Base-by-base conservation (phyloP, 1,139 yeast species). In the Yamadazyma siamensis region DNA sequence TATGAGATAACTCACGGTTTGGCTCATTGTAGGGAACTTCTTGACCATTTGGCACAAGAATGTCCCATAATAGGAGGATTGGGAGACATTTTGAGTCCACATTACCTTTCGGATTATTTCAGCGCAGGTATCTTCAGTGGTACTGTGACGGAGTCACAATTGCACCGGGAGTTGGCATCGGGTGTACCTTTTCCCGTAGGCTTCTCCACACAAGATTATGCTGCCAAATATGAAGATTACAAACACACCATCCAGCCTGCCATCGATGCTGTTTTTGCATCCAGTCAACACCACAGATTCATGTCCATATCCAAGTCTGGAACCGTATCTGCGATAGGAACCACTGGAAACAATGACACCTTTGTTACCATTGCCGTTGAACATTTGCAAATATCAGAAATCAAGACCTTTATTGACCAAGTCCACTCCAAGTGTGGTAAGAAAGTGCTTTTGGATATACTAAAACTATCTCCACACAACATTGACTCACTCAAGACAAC, bases 141-240 rank as follows among this genome's bases (percentile, higher is more conserved):
- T 4, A 44, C 59, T 0, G 49, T 61, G 33, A 39, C 55, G 14
- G 75, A 70, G 40, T 65, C 72, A 17, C 75, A 69, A 44, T 43
- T 65, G 21, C 75, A 69, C 41, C 46, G 75, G 29, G 76, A 70
- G 39, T 41, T 68, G 30, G 65, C 56, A 7, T 65, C 71, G 6
- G 75, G 75, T 0, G 47, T 59, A n/a, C 61, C 73, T 1, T 67
- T 56, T 40, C 61, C 74, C 1, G 62, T 69, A 12, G 75, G 74
- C 0, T 65, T 65, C 36, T 50, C 51, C 25, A 50, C 66, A 10
- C 47, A 38, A 33, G 59, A 54, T 27, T 43, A 51, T 3, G 34
- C 41, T 20, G 34, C 43, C 10, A 33, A 44, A 3, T 52, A 50
- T 30, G 43, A 34, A 10, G 50, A 51, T 47, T 56, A 52, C 29